These are phyloP conservation scores for Tetragonia tetragonoides DNA, from an alignment of 148 eudicot genomes.

Conservation along the genomic window DNA sequence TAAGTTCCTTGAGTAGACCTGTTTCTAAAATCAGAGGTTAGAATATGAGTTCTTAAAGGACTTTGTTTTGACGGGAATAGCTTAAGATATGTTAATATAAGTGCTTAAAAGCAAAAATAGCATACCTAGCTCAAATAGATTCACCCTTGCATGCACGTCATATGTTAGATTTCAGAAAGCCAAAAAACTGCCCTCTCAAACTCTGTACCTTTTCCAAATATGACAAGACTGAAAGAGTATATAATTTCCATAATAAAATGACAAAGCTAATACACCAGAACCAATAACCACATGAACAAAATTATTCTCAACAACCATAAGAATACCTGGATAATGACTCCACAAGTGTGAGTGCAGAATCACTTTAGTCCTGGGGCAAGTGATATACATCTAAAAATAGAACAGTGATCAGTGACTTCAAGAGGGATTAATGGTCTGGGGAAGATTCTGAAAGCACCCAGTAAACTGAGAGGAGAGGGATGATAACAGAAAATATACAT, in stretches of 20 bases:
- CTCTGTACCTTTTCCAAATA: constrained; percentile 83
- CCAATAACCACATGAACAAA: not conserved
- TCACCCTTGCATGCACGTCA: constrained; percentile 92
- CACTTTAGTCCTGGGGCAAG: constrained; percentile 76
- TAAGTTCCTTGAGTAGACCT: too few species aligned
- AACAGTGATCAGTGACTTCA: constrained; percentile 12
- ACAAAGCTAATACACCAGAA: constrained; percentile 8
- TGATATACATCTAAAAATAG: constrained; percentile 60
- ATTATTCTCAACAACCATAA: not conserved
- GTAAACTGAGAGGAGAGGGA: not conserved
- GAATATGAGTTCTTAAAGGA: not conserved
- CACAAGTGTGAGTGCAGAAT: constrained; percentile 90
- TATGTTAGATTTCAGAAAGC: constrained; percentile 82
- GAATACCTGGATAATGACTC: constrained; percentile 91
- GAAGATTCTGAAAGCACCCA: not conserved
- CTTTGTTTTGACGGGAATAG: not conserved
- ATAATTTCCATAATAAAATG: not conserved
- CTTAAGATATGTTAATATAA: not conserved
- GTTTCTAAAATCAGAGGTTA: too few species aligned
- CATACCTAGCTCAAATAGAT: constrained; percentile 83
- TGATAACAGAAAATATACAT: not conserved
- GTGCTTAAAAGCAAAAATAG: not conserved
- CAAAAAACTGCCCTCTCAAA: constrained; percentile 79
- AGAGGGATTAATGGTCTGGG: not conserved
- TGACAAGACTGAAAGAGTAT: constrained; percentile 60